A percentile compares a stretch with the other conserved stretches of the same genome.
Conservation (phyloP, 331 rosid species). For the Telfairia occidentalis region DNA sequence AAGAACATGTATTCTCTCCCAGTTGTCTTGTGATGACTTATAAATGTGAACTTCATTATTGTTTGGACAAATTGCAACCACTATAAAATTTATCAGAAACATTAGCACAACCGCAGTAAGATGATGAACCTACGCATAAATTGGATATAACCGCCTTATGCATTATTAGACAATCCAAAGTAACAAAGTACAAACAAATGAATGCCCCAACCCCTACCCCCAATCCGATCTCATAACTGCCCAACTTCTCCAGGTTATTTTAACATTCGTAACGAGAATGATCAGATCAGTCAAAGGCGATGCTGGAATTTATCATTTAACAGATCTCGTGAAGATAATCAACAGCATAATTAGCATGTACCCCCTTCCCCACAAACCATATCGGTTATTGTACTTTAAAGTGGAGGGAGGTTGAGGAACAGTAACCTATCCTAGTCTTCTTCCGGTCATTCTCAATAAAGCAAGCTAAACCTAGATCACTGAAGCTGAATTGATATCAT, state of each 20-base stretch:
- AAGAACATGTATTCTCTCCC: conserved; percentile 87
- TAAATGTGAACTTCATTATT: conserved; percentile 85
- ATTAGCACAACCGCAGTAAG: background rate
- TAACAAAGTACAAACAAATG: background rate
- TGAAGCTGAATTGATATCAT: background rate
- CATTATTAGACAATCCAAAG: background rate
- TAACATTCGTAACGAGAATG: background rate
- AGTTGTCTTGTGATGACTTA: conserved; percentile 62
- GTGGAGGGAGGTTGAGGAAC: background rate
- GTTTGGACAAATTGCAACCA: conserved; percentile 91
- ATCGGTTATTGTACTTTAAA: background rate
- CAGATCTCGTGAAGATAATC: background rate
- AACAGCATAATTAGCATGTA: background rate
- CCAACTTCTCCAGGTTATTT: background rate
- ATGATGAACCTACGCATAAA: background rate
- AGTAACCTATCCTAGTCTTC: background rate
- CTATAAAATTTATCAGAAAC: conserved; percentile 29
- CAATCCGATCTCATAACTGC: background rate
- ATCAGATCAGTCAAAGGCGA: background rate
- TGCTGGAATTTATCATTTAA: background rate
- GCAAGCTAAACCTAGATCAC: conserved; percentile 3
- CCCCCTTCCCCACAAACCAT: background rate
- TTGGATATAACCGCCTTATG: background rate
- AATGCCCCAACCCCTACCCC: background rate
- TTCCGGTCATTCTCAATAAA: background rate